phyloP scores from a whole-genome alignment of 164 flowering plant genomes.

The Cinnamomum micranthum region DNA sequence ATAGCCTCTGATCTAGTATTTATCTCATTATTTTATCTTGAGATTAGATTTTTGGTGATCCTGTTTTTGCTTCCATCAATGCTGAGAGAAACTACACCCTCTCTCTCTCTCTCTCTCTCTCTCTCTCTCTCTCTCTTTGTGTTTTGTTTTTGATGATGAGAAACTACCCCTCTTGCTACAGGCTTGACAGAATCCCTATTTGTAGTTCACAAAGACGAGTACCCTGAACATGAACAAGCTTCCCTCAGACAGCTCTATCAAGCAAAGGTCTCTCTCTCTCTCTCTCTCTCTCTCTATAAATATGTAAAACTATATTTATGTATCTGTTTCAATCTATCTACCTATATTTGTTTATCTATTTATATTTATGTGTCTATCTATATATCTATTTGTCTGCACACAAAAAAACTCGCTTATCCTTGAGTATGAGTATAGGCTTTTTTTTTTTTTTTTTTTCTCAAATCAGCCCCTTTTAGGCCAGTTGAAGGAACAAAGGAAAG shows the following conservation, averaged over 20 bases:
- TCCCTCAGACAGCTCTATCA: slow-evolving; percentile 84
- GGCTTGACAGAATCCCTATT: slow-evolving; percentile 92
- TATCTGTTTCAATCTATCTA: neutral
- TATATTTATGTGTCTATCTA: neutral
- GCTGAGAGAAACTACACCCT: slow-evolving; percentile 5
- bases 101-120: too few species aligned
- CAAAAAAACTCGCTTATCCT: neutral
- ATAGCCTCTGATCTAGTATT: too few species aligned
- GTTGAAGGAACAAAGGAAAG: too few species aligned
- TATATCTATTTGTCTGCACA: neutral
- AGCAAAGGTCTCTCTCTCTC: slow-evolving; percentile 56
- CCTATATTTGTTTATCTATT: neutral
- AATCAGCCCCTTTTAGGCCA: neutral
- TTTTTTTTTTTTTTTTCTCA: neutral
- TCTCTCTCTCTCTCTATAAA: neutral
- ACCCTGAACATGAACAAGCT: slow-evolving; percentile 92
- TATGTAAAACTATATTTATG: too few species aligned
- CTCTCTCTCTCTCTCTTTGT: too few species aligned
- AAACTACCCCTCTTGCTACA: slow-evolving; percentile 26
- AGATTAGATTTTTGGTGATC: neutral
- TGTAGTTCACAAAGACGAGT: slow-evolving; percentile 82
- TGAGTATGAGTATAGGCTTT: neutral
- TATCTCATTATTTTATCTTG: neutral
- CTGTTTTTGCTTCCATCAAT: neutral
- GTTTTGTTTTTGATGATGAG: too few species aligned